phyloP scores from a whole-genome alignment of 1,284 basidiomycete genomes.

The Cryptococcus sp. region DNA sequence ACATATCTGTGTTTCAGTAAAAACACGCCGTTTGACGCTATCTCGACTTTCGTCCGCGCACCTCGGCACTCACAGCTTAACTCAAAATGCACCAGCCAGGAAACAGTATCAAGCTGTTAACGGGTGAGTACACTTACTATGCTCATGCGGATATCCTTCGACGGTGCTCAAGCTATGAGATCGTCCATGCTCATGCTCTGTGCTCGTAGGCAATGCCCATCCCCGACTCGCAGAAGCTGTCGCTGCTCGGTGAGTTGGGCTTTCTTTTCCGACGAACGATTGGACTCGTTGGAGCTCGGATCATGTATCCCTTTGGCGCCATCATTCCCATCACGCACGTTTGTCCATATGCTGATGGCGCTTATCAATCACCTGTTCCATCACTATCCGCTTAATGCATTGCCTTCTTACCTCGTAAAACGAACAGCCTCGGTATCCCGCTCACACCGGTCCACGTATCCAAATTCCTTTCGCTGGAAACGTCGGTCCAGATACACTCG shows the following conservation, averaged over 20 bases:
- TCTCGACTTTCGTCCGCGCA: not conserved
- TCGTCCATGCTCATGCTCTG: constrained; percentile 3
- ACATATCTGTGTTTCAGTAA: no score
- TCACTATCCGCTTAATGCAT: constrained; percentile 1
- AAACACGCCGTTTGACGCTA: not conserved
- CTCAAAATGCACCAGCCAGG: constrained; percentile 66
- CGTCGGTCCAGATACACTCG: constrained; percentile 87
- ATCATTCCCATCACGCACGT: no score
- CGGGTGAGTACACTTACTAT: constrained; percentile 62
- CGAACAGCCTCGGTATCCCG: constrained; percentile 78
- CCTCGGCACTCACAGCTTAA: constrained; percentile 12
- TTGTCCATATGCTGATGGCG: no score
- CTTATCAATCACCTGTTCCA: not conserved
- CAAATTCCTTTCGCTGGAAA: constrained; percentile 95
- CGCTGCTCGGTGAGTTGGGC: constrained; percentile 79
- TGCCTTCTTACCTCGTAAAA: not conserved
- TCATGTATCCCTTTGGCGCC: no score
- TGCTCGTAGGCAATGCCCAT: constrained; percentile 85
- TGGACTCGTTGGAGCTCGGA: no score
- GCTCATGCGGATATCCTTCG: not conserved
- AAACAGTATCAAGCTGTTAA: constrained; percentile 89
- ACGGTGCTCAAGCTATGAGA: not conserved
- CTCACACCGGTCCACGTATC: constrained; percentile 89
- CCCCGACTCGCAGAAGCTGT: constrained; percentile 93
- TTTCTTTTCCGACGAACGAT: not conserved